These are phyloP conservation scores for Crithidia acanthocephali DNA, from an alignment of 208 protist genomes.

Conservation along the genomic window DNA sequence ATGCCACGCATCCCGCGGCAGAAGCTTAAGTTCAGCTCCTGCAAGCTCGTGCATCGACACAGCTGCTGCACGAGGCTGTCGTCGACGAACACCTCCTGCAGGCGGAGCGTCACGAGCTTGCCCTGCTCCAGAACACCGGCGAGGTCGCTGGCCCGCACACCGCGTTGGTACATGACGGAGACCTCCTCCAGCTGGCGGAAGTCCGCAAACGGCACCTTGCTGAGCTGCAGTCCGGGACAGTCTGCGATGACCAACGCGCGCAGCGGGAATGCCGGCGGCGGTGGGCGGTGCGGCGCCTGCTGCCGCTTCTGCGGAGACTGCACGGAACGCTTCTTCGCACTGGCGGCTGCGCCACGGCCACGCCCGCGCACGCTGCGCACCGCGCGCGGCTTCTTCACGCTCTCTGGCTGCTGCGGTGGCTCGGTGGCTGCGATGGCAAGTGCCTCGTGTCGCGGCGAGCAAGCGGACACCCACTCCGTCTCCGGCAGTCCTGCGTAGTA, in stretches of 20 bases:
- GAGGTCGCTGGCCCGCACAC: constrained; percentile 23
- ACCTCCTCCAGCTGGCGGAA: constrained; percentile 34
- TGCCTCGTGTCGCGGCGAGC: constrained; percentile 19
- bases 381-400: neutral
- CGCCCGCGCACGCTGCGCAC: neutral
- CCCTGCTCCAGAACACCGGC: constrained; percentile 19
- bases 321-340: neutral
- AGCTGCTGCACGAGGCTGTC: constrained; percentile 20
- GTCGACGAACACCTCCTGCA: constrained; percentile 42
- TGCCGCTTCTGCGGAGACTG: neutral
- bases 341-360: neutral
- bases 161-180: constrained; percentile 41
- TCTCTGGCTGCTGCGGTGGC: neutral
- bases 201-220: constrained; percentile 25
- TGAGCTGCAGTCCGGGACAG: constrained; percentile 27
- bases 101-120: constrained; percentile 24
- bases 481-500: constrained; percentile 27
- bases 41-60: constrained; percentile 12
- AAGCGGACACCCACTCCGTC: constrained; percentile 18
- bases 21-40: constrained; percentile 44
- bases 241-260: constrained; percentile 36
- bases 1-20: constrained; percentile 32
- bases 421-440: neutral
- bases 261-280: constrained; percentile 21
- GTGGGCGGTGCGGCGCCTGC: constrained; percentile 4